Base-by-base conservation (phyloP, 805 yeast species). In the Teunomyces atbi region DNA sequence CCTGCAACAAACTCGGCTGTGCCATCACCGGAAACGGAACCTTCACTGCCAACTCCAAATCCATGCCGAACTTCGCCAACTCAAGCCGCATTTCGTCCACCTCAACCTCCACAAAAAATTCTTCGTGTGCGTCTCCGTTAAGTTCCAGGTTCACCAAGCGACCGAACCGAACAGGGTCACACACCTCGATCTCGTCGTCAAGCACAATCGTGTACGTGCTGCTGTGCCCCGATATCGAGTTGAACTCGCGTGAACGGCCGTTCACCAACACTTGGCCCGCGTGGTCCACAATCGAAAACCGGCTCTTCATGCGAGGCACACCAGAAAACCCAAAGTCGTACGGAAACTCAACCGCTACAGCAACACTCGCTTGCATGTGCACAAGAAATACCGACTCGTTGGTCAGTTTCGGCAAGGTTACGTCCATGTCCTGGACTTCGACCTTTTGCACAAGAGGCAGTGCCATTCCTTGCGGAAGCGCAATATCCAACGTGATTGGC, bases 101-200 rank as follows among this genome's bases (percentile, higher is more conserved):
- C n/a, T 51, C 52, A 20, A 55, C 28, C 27, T 49, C 53, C 5
- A 50, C 13, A 38, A 43, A 44, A 12, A 50, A 36, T 18, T 34
- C 41, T 8, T 34, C 21, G 0, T 23, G 26, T 7, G 15, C 18
- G 19, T 4, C 8, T 8, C 38, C 28, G 15, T 44, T 18, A 10
- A 47, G 44, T n/a, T 52, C 15, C 6, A 45, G 13, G 47, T 53
- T 54, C 19, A 56, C 28, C 6, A 58, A n/a, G 35, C 41, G 32
- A 1, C 63, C 65, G 4, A 57, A 32, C 11, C 19, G 42, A 2
- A 13, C 36, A 11, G 61, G 50, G 16, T 54, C 44, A 20, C 45
- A 13, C 2, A 47, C 29, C 11, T 51, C 37, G 13, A 56, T 29
- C n/a, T 54, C 52, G 16, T 46, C 36, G 30, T 46, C 44, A 10